Evolutionary conservation across 768 basidiomycete genomes (phyloP), one percentile per base, ranked within the genome.

Genomic region (Wakefieldia striispora): DNA sequence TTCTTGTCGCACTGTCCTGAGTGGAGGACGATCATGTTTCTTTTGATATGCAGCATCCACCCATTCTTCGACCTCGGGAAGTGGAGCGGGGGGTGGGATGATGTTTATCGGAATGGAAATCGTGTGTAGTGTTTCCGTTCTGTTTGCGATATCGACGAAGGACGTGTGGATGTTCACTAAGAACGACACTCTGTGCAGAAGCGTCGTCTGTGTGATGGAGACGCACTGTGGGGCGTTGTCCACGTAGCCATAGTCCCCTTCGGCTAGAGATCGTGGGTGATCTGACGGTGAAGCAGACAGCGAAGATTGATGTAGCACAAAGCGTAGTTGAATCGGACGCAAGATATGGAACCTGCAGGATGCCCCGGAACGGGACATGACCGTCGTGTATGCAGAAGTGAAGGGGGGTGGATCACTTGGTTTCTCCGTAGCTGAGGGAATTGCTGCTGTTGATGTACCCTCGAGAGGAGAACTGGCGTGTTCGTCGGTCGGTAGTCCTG

Each of bases 271-370:
- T 47, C 68, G 67, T 49, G 71, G 70, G 40, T 73, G 70, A 55
- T 78, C 71, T 21, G 75, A 57, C 14, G 82, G 75, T n/a, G 83
- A 77, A 26, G 72, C 64, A 43, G 74, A 68, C 17, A 78, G 72
- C 4, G 75, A 72, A 17, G 77, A 71, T 44, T 81, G 84, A 59
- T 91, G 91, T 14, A 97, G 74, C 24, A 95, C 72, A 51, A 97
- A 88, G 4, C 92, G 82, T 34, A 91, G 75, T 55, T 78, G 87
- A 51, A 94, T 79, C 4, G 87, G 77, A 13, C 78, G 79, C 39
- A 80, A 76, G 0, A 84, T 80, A 57, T 97, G 93, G 64, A 97
- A 93, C 40, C 92, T 84, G 65, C 92, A 93, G 17, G 91, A 87
- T 37, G 93, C 94, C 40, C 95, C 95, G 13, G 94, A 93, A 7